Evolutionary conservation across 1,284 basidiomycete species (phyloP), one percentile per base, ranked within the genome.

Genomic region (Apiotrichum mycotoxinovorans): DNA sequence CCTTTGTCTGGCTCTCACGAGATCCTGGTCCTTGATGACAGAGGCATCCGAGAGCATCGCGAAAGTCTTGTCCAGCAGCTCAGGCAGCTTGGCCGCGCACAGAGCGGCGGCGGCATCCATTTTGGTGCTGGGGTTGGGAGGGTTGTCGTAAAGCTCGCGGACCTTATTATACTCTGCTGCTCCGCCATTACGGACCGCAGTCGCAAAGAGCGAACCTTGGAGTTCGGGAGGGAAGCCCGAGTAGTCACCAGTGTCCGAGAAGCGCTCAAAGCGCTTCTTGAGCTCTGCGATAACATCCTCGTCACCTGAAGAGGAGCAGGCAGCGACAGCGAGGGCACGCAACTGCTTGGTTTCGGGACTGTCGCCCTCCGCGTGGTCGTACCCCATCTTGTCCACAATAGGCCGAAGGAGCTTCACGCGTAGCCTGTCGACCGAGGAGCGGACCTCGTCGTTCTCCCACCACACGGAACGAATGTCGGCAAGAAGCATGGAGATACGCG

Each of bases 151-250:
- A 34, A 93, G 82, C 52, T 80, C 79, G 61, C 87, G 80, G 41
- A 88, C 79, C 46, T 85, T 84, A 50, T 89, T 83, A 72, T 87
- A 96, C 73, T 95, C 91, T 40, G 79, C 79, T 44, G 79, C 79
- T 10, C 89, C 90, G 50, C 91, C 91, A 66, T 85, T 79, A 68
- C 82, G 82, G 52, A 88, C 86, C 42, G 83, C 84, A 33, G 66
- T 63, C 30, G 48, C 44, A 48, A 69, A 68, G 55, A 73, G 68
- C 10, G 62, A 48, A 14, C 79, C 69, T 64, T 86, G 82, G 44
- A 92, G 75, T 74, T 92, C 89, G n/a, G 84, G 81, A 10, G 91
- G 88, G 63, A 97, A 91, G 53, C 77, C 80, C 3, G 86, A 86
- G 63, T 88, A 85, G 67, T 95, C 89, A 10, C 84, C 84, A 22